Conservation (phyloP, 805 yeast species). For the Nadsonia fulvescens region DNA sequence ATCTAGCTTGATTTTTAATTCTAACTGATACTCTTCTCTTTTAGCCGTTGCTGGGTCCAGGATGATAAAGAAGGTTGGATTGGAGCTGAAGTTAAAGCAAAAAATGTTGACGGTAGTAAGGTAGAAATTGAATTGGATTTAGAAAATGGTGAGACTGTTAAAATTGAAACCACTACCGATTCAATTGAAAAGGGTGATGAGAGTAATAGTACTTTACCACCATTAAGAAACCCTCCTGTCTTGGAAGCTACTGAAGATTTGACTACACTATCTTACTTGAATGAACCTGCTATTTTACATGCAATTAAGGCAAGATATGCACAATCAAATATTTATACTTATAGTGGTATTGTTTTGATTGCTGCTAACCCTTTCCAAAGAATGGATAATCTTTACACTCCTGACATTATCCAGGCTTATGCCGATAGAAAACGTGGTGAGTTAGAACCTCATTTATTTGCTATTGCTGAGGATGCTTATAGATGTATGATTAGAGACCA, state of each 20-base stretch:
- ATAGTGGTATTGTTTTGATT: constrained; percentile 89
- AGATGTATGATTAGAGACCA: constrained; percentile 79
- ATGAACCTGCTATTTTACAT: constrained; percentile 91
- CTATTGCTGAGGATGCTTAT: constrained; percentile 95
- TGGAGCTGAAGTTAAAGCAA: constrained; percentile 40
- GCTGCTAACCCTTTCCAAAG: constrained; percentile 93
- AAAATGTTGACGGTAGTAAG: constrained; percentile 25
- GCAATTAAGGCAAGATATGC: constrained; percentile 82
- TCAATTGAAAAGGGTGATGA: too few species aligned
- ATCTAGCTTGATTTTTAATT: too few species aligned
- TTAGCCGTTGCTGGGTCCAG: constrained; percentile 58
- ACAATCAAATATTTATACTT: constrained; percentile 82
- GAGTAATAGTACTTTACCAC: constrained; percentile 42
- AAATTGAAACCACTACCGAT: constrained; percentile 11
- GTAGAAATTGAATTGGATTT: constrained; percentile 31
- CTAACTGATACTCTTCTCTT: too few species aligned
- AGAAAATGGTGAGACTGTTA: constrained; percentile 27
- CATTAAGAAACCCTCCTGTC: constrained; percentile 78
- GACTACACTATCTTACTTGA: constrained; percentile 77
- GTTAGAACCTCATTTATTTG: constrained; percentile 90
- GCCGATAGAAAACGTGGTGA: constrained; percentile 89
- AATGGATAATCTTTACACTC: constrained; percentile 78
- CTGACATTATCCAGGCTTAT: constrained; percentile 85
- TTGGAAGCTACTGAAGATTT: constrained; percentile 89
- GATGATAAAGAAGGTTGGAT: constrained; percentile 60